These are phyloP conservation scores for Pseudogymnoascus sp. DNA, from an alignment of 2,329 filamentous ascomycete species.

Conservation along the genomic window DNA sequence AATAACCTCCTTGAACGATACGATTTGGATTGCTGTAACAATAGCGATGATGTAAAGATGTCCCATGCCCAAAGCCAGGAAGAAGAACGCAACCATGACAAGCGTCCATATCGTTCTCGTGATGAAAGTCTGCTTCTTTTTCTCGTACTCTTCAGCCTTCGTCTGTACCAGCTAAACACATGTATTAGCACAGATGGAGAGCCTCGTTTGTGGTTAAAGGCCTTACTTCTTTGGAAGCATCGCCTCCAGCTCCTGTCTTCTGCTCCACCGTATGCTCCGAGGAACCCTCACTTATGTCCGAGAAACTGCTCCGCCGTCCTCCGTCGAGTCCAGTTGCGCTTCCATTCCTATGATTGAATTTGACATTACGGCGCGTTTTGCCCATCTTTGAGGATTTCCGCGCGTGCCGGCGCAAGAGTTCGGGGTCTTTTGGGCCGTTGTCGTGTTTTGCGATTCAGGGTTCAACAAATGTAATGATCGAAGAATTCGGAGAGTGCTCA, in stretches of 20 bases:
- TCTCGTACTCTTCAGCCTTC: conserved; percentile 71
- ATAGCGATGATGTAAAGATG: conserved; percentile 96
- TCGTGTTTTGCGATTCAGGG: not conserved
- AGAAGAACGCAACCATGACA: conserved; percentile 93
- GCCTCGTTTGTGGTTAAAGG: not conserved
- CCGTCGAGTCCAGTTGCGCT: conserved; percentile 24
- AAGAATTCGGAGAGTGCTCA: not conserved
- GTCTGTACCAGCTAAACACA: conserved; percentile 16
- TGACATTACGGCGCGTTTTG: conserved; percentile 43
- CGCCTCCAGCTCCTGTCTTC: conserved; percentile 22
- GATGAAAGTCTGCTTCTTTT: conserved; percentile 98
- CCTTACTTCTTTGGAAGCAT: conserved; percentile 34
- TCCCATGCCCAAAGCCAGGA: conserved; percentile 83
- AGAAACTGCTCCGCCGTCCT: conserved; percentile 57
- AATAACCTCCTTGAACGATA: conserved; percentile 99
- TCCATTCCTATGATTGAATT: conserved; percentile 36
- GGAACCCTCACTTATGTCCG: conserved; percentile 56
- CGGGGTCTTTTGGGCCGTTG: conserved; percentile 1
- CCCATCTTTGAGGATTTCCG: conserved; percentile 27
- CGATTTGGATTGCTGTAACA: conserved; percentile 87
- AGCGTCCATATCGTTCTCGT: conserved; percentile 96
- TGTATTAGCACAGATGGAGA: conserved; percentile 17
- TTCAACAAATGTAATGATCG: not conserved
- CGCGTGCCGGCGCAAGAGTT: conserved; percentile 10
- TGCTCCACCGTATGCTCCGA: conserved; percentile 30